Evolutionary conservation across 1,139 yeast genomes (phyloP).

Genomic region (Geotrichum carabidarum): DNA sequence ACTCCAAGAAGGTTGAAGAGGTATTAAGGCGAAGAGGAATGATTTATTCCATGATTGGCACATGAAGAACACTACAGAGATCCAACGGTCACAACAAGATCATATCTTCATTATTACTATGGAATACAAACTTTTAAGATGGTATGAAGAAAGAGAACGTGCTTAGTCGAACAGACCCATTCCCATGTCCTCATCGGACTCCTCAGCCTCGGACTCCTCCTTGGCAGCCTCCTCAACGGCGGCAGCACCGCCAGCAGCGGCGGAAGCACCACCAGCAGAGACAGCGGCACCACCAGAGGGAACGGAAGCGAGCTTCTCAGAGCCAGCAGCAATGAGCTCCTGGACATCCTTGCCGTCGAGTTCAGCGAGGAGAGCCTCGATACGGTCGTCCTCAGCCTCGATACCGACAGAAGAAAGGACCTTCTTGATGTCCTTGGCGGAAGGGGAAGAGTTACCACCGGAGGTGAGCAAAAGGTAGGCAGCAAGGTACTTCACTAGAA

Average conservation of each 20-base stretch:
- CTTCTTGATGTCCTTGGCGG: conserved; percentile 84
- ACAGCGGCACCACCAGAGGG: conserved; percentile 97
- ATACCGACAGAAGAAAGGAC: conserved; percentile 91
- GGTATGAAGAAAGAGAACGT: neutral
- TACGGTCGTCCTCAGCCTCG: conserved; percentile 89
- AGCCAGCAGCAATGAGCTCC: conserved; percentile 94
- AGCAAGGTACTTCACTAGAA: conserved; percentile 45
- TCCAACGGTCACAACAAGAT: conserved; percentile 3
- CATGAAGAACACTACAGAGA: neutral
- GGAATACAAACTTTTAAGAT: conserved; percentile 9
- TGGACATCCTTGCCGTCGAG: conserved; percentile 89
- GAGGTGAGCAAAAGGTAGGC: conserved; percentile 46
- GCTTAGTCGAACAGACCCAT: conserved; percentile 43
- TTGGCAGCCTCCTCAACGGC: conserved; percentile 50
- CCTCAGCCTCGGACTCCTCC: conserved; percentile 60
- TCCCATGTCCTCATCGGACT: conserved; percentile 55
- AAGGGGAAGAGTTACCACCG: conserved; percentile 61
- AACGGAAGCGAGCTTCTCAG: conserved; percentile 90
- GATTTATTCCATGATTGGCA: no score
- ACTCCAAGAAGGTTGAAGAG: no score
- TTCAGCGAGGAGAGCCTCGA: conserved; percentile 78
- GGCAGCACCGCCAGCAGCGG: conserved; percentile 67
- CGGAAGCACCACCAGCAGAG: conserved; percentile 63
- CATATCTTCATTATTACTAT: conserved; percentile 1
- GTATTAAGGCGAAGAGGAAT: no score